These are phyloP conservation scores for Teunomyces gatunensis DNA, from an alignment of 805 yeast genomes.

Conservation along the genomic window DNA sequence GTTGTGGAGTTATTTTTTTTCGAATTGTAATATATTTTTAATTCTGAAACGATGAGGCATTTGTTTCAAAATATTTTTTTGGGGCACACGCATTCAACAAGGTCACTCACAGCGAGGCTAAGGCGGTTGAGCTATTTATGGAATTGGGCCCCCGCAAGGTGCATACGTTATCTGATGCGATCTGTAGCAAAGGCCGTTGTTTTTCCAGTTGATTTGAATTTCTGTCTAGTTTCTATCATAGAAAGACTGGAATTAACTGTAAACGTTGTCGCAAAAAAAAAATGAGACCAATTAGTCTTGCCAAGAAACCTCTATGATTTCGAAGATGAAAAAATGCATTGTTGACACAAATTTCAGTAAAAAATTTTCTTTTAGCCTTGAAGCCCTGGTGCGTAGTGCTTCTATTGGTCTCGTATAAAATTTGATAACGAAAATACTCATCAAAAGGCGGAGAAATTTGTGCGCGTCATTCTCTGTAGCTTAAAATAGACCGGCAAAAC, in stretches of 20 bases:
- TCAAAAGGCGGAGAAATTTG: background rate
- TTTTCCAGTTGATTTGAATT: no score
- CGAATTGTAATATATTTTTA: no score
- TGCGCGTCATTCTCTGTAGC: background rate
- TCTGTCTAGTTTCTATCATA: no score
- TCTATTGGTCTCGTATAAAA: background rate
- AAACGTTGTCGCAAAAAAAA: no score
- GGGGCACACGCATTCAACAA: background rate
- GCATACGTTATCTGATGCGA: background rate
- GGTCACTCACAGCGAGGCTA: background rate
- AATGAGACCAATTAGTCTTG: background rate
- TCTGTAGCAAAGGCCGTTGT: background rate
- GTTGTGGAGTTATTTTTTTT: background rate
- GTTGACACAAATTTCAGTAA: background rate
- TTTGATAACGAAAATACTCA: background rate
- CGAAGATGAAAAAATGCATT: background rate
- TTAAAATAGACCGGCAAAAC: background rate
- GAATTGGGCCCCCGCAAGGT: background rate
- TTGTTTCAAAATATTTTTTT: background rate
- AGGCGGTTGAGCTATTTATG: background rate
- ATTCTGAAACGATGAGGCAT: background rate
- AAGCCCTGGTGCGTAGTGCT: background rate
- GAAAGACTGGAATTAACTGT: no score
- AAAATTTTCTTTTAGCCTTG: background rate
- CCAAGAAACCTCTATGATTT: background rate